phyloP scores from a whole-genome alignment of 2,329 filamentous ascomycete species.

The Trichophyton equinum region DNA sequence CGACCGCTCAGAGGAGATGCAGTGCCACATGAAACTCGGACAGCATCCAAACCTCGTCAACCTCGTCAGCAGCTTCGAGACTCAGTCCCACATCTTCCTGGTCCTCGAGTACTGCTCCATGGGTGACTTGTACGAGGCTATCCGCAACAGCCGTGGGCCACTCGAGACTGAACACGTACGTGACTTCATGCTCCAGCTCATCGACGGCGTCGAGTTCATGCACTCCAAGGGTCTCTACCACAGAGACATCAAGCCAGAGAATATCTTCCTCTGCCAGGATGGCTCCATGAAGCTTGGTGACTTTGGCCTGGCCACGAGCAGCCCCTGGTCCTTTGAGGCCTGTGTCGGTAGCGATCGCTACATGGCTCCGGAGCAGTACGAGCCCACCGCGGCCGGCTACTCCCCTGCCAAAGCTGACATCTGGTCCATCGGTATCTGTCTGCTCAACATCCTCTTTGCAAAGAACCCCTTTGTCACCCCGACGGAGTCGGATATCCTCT shows the following conservation, averaged over 20 bases:
- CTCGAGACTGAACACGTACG: constrained; percentile 93
- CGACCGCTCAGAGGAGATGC: constrained; percentile 50
- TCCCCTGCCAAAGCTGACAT: constrained; percentile 87
- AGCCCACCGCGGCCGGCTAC: constrained; percentile 76
- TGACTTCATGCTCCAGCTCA: constrained; percentile 89
- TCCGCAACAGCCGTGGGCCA: constrained; percentile 75
- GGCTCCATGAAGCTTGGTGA: constrained; percentile 94
- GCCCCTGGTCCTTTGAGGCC: constrained; percentile 80
- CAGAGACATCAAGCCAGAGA: constrained; percentile 98
- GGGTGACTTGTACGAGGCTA: constrained; percentile 94
- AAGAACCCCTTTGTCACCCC: constrained; percentile 91
- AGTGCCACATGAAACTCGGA: constrained; percentile 66
- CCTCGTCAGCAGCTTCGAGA: constrained; percentile 81
- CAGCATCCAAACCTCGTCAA: constrained; percentile 88
- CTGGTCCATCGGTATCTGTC: constrained; percentile 93
- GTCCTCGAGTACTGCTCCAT: constrained; percentile 92
- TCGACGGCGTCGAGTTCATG: constrained; percentile 80
- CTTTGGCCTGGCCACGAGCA: constrained; percentile 82
- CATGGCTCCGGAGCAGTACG: constrained; percentile 98
- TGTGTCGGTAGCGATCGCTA: constrained; percentile 96
- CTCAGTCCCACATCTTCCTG: constrained; percentile 74
- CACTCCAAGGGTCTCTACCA: constrained; percentile 88
- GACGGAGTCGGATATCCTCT: constrained; percentile 79
- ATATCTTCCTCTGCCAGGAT: constrained; percentile 82
- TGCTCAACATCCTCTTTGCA: constrained; percentile 92